phyloP scores from a whole-genome alignment of 2,329 filamentous ascomycete genomes.

The Didymella arachidicola region DNA sequence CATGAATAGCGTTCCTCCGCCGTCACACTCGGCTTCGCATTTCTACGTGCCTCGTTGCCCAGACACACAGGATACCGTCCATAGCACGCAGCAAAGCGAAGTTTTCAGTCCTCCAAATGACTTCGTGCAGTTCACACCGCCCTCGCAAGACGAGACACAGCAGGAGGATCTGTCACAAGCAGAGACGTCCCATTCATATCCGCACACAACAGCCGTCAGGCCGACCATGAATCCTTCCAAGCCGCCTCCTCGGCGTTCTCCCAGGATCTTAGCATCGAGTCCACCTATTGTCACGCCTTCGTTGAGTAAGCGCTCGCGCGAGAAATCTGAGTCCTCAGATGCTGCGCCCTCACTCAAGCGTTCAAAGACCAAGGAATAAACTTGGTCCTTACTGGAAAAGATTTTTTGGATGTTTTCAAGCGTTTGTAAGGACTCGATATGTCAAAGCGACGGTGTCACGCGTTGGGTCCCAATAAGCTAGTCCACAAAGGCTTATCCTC shows the following conservation, averaged over 20 bases:
- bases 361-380: neutral
- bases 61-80: slow-evolving; percentile 2
- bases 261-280: neutral
- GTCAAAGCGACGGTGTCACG: neutral
- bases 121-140: slow-evolving; percentile 6
- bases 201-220: neutral
- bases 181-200: neutral
- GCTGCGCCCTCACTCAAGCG: neutral
- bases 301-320: slow-evolving; percentile 1
- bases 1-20: neutral
- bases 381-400: neutral
- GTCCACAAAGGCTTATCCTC: neutral
- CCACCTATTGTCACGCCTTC: neutral
- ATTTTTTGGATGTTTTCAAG: neutral
- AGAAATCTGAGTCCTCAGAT: neutral
- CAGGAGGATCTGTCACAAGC: neutral
- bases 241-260: neutral
- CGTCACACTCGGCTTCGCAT: neutral
- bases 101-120: slow-evolving; percentile 4
- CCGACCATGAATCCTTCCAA: too few species aligned
- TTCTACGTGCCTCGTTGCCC: neutral
- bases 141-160: slow-evolving; percentile 1
- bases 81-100: slow-evolving; percentile 11
- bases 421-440: neutral
- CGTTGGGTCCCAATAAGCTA: neutral